Evolutionary conservation across 2,329 filamentous ascomycete species (phyloP).

Genomic region (Cadophora sp.): DNA sequence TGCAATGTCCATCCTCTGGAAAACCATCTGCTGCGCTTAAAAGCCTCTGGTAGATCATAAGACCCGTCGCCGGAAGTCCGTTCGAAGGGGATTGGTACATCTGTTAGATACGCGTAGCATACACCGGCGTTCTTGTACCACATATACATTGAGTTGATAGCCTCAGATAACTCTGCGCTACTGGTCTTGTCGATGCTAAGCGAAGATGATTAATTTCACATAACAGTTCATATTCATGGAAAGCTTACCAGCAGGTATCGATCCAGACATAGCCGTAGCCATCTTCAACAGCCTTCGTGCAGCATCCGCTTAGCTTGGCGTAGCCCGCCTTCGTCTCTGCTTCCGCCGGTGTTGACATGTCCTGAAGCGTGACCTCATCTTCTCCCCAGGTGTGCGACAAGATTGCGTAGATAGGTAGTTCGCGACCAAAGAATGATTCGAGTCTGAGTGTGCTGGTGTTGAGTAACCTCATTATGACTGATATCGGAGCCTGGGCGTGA

Average conservation of each 20-base stretch:
- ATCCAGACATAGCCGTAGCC: not conserved
- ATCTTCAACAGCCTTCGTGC: not conserved
- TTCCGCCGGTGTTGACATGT: not conserved
- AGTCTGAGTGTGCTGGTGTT: not conserved
- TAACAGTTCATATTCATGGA: not conserved
- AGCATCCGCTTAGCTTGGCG: not conserved
- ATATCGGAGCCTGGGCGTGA: too few species aligned
- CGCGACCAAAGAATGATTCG: not conserved
- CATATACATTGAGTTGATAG: constrained; percentile 2
- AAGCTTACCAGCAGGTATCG: not conserved
- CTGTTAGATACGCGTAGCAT: not conserved
- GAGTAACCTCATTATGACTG: not conserved
- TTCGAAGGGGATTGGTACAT: not conserved
- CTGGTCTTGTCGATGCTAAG: not conserved
- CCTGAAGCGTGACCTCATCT: not conserved
- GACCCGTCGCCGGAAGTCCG: not conserved
- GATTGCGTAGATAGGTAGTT: not conserved
- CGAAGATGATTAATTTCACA: too few species aligned
- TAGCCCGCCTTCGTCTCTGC: not conserved
- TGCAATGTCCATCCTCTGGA: too few species aligned
- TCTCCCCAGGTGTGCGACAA: not conserved
- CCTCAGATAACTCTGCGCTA: not conserved
- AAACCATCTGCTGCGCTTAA: too few species aligned
- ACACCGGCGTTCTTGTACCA: not conserved
- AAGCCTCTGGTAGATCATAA: too few species aligned